Conservation (phyloP, 2,329 filamentous ascomycete species). For the Akanthomyces muscarius region DNA sequence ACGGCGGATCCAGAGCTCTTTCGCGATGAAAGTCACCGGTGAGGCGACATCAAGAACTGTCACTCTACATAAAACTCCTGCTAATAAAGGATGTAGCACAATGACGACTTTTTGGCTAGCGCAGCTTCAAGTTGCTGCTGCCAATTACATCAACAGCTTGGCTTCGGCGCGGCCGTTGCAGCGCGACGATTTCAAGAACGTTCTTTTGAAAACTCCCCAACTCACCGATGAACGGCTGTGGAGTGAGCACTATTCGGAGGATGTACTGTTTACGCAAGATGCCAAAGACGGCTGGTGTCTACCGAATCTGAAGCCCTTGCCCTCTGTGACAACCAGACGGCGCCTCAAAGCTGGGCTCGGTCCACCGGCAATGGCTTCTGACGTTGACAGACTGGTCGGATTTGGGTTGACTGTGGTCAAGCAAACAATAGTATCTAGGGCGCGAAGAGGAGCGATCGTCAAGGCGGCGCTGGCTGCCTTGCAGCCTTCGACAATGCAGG, state of each 20-base stretch:
- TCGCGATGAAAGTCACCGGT: constrained; percentile 32
- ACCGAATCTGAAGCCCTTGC: constrained; percentile 29
- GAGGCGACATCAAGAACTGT: neutral
- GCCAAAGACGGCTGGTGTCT: constrained; percentile 29
- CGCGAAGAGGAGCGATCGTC: constrained; percentile 22
- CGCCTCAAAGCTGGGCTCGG: neutral
- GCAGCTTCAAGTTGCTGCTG: constrained; percentile 30
- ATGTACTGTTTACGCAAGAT: constrained; percentile 28
- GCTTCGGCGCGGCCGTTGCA: constrained; percentile 16
- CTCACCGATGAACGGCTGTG: constrained; percentile 31
- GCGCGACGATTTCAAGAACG: constrained; percentile 22
- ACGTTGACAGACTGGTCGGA: constrained; percentile 24
- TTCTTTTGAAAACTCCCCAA: constrained; percentile 25
- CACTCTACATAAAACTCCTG: neutral
- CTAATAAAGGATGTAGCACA: constrained; percentile 20
- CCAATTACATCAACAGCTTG: constrained; percentile 23
- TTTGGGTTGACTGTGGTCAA: constrained; percentile 32
- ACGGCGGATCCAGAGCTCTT: constrained; percentile 28
- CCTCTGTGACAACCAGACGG: constrained; percentile 17
- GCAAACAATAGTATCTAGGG: constrained; percentile 11
- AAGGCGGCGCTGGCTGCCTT: constrained; percentile 26
- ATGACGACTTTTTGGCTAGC: constrained; percentile 35
- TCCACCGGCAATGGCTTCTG: neutral
- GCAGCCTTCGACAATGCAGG: constrained; percentile 25
- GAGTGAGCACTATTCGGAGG: constrained; percentile 31